Evolutionary conservation across 2,329 filamentous ascomycete genomes (phyloP), one percentile per base, ranked within the genome.

Genomic region (Lasiodiplodia citricola): DNA sequence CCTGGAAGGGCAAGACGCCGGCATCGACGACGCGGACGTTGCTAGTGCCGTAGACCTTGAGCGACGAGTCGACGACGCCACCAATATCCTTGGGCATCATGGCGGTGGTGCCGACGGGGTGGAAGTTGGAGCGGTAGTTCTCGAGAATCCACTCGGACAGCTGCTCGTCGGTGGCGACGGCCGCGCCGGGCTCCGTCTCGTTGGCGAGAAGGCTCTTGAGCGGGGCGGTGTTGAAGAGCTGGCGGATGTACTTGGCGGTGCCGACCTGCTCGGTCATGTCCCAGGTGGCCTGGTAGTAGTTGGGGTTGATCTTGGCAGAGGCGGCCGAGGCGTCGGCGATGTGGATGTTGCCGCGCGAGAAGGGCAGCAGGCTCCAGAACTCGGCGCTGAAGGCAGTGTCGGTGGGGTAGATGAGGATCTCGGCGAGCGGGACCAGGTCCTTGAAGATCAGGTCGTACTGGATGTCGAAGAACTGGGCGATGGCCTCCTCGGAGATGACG

Each of bases 341-440:
- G 68, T 79, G 78, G 18, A 80, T 71, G 47, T 69, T 73, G 52
- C 79, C 79, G n/a, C 74, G 74, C 7, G 78, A 78, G 68, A 80
- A 76, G 1, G 78, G 78, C 4, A 80, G 71, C 13, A 80, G 73
- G 52, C 76, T 79, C 80, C 80, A 81, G 51, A 76, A 75, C 38
- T 82, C 80, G n/a, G 75, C 74, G 18, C 82, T 73, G 3, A 78
- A 72, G 2, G 74, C 73, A 2, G 72, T 76, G 2, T 72, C 71
- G 2, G 71, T 69, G 1, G 79, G 77, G 0, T 77, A 74, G 72
- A 82, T 81, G 56, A 87, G 73, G 0, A 84, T 76, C 72, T 87
- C 86, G 0, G 79, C 82, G 2, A 86, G 75, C 0, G 85, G 63
- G 25, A 66, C 68, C 56, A 47, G 51, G 28, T 67, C 65, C 31